Evolutionary conservation across 1,139 yeast genomes (phyloP), one percentile per base, ranked within the genome.

Genomic region (Geotrichum restrictum): DNA sequence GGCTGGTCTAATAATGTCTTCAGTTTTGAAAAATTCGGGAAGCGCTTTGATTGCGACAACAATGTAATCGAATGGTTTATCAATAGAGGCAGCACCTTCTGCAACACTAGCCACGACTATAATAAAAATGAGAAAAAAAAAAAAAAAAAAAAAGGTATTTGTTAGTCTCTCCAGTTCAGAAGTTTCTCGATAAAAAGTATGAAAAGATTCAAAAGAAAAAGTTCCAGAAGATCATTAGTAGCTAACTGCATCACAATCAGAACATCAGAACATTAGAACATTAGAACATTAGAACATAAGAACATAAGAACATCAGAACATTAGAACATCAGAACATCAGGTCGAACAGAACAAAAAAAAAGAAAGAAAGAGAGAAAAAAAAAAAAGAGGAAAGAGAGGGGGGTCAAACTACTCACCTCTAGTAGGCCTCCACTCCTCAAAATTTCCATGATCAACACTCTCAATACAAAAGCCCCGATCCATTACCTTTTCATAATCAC

Each of bases 41-140:
- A 85, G 74, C 60, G 83, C 85, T 64, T 87, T 87, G 44, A 88
- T 83, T 45, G 88, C 75, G 36, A 86, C 77, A 3, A 86, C 73
- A 22, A 85, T 74, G 62, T 74, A 87, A 62, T 86, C 95, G 62
- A 78, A 86, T 1, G 79, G 80, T 0, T 60, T 60, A 7, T 52
- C 62, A 62, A 33, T 57, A 57, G 34, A 57, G 57, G 54, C 56
- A 2, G 59, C 67, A 0, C 84, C 85, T 36, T 77, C 81, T 1
- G 69, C 70, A 1, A 81, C 75, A 4, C 68, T 57, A 31, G 61
- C 61, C 19, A 57, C 67, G 6, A 69, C 56, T 44, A 19, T 27
- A 10, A 36, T 3, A 18, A n/a, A n/a, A n/a, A n/a, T n/a, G n/a
- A n/a, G n/a, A n/a, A n/a, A n/a, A n/a, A n/a, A n/a, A n/a, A n/a